phyloP scores from a whole-genome alignment of 176 grass and related monocot species.

The Oryza punctata region DNA sequence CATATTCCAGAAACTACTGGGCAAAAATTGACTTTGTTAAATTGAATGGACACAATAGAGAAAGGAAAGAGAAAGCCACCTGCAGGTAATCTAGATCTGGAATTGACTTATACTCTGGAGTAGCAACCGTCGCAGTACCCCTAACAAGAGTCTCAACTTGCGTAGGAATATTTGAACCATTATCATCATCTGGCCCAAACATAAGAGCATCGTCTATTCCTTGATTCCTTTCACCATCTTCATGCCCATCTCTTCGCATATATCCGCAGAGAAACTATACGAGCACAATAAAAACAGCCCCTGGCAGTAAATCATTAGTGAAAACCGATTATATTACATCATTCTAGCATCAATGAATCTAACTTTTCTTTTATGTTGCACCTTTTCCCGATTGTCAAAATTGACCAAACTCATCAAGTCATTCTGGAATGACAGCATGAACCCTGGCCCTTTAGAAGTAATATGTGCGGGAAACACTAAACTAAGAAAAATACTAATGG shows the following conservation, averaged over 20 bases:
- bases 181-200: slow-evolving; percentile 57
- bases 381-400: neutral
- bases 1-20: slow-evolving; percentile 20
- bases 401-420: neutral
- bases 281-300: slow-evolving; percentile 88
- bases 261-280: slow-evolving; percentile 79
- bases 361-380: slow-evolving; percentile 21
- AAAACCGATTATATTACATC: slow-evolving; percentile 79
- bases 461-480: too few species aligned
- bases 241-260: slow-evolving; percentile 49
- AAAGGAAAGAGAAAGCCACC: slow-evolving; percentile 47
- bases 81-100: slow-evolving; percentile 95
- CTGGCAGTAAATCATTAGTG: slow-evolving; percentile 97
- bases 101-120: slow-evolving; percentile 77
- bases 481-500: too few species aligned
- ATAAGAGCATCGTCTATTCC: slow-evolving; percentile 38
- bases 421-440: neutral
- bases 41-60: slow-evolving; percentile 1
- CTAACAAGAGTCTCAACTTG: slow-evolving; percentile 66
- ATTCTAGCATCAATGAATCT: slow-evolving; percentile 7
- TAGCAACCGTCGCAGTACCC: slow-evolving; percentile 57
- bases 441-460: too few species aligned
- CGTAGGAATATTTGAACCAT: slow-evolving; percentile 68
- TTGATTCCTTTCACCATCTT: slow-evolving; percentile 46
- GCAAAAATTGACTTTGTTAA: neutral